These are phyloP conservation scores for Coffea humblotiana DNA, from an alignment of 305 asterid genomes.

Conservation along the genomic window DNA sequence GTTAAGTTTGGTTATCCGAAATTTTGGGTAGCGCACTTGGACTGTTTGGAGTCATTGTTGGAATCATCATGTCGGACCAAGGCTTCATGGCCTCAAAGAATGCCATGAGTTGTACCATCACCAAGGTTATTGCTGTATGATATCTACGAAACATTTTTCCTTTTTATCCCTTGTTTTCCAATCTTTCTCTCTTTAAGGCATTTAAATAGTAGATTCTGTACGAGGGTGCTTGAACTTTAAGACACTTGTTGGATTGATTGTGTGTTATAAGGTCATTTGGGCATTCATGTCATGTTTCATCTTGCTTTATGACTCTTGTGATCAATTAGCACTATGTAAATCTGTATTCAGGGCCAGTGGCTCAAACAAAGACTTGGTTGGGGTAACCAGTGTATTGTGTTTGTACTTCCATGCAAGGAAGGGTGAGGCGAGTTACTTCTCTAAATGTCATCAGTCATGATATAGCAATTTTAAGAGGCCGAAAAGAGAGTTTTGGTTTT, in stretches of 20 bases:
- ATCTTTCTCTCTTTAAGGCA: neutral
- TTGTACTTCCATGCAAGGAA: neutral
- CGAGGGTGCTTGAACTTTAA: neutral
- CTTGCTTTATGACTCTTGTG: neutral
- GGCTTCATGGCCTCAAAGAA: conserved; percentile 87
- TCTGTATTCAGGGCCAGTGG: neutral
- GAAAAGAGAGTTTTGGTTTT: neutral
- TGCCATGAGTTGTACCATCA: conserved; percentile 18
- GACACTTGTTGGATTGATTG: neutral
- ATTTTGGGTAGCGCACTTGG: conserved; percentile 98
- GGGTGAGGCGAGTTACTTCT: neutral
- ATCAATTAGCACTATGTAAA: neutral
- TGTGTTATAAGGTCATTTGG: neutral
- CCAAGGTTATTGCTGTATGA: neutral
- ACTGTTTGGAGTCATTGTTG: conserved; percentile 90
- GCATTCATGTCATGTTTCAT: neutral
- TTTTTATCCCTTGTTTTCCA: neutral
- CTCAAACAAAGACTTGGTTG: neutral
- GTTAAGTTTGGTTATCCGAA: conserved; percentile 93
- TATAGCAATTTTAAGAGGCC: neutral
- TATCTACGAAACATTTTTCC: conserved; percentile 11
- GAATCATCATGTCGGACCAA: conserved; percentile 98
- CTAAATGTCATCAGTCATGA: neutral
- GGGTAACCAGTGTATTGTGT: neutral
- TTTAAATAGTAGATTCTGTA: neutral